Base-by-base conservation (phyloP, 169 alveolate species). In the Babesia divergens region DNA sequence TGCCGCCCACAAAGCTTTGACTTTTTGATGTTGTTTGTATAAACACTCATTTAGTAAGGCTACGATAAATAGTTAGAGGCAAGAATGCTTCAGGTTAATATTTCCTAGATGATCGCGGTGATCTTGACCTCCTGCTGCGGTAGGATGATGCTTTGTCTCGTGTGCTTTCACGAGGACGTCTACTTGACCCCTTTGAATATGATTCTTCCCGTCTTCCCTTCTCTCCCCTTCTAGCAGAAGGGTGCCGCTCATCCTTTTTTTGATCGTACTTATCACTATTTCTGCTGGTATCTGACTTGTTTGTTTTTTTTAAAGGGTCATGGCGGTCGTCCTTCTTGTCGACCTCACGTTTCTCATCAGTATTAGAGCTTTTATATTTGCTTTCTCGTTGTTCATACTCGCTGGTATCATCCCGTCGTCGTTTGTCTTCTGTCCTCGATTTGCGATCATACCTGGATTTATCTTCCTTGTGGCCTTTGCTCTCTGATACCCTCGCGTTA, bases 61-160 rank as follows among this genome's bases (percentile, higher is more conserved):
- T 42, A 42, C 1, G 49, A 2, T 5, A 20, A 16, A 42, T 4
- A 14, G 5, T 4, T 4, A 20, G 49, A 16, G 49, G 49, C n/a
- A 20, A 2, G 49, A 1, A 16, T 16, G 24, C 49, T 14, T 4
- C 49, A 20, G 24, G 24, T 8, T 51, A 51, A n/a, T 24, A 3
- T 14, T 18, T 43, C 18, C 72, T 5, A 4, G 60, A 20, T 7
- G 54, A 34, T 13, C 56, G 28, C n/a, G 40, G 24, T 29, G 72
- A 62, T 38, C 53, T 43, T 4, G 72, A 52, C 47, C 72, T 62
- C 51, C 60, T 62, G 35, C 26, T 62, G 50, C 72, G 56, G 35
- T 62, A 46, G 18, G 72, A 59, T 3, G 72, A 62, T 6, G 35
- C 20, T 7, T 38, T 47, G 31, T 16, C 16, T 24, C 69, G 8